Base-by-base conservation (phyloP, 1,284 basidiomycete genomes). In the Sanghuangporus sanghuang region DNA sequence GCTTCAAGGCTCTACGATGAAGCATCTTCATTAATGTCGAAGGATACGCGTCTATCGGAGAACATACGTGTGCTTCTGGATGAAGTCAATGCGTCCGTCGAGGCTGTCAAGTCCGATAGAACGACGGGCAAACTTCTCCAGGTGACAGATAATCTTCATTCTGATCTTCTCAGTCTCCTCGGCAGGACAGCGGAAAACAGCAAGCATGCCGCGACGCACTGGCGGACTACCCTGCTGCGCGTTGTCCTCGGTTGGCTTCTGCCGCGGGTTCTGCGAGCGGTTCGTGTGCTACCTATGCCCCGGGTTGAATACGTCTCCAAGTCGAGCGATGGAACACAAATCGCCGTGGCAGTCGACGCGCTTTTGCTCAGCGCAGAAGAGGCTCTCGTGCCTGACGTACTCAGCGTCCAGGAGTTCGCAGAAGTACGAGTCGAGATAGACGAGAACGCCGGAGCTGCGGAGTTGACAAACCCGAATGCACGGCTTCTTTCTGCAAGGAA, bases 221-320 rank as follows among this genome's bases (percentile, higher is more conserved):
- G 63, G 68, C 66, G 69, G 11, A 66, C 66, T 9, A 74, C 73
- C 61, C 60, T 73, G 16, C 60, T 75, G 67, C 72, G 70, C 16
- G 73, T 79, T 49, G 69, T 74, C 55, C 56, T 81, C 1, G 73
- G 70, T 23, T 82, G 78, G 78, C 65, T 77, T 6, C 64, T 82
- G 6, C 81, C 81, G 0, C 73, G 77, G 2, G 21, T 79, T 6
- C 66, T 80, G 12, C 70, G 70, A 18, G 67, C 74, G 16, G 60
- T 82, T 18, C 69, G 69, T 8, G 69, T 71, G 0, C 68, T 83
- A 6, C 80, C 80, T 1, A 74, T 82, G 63, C 80, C 80, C 16
- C 75, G 78, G 4, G 70, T 82, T 3, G 81, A 82, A 64, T 74
- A 76, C 63, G 73, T 74, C 62, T 76, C 72, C 32, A 68, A 67